Evolutionary conservation across 202 grass and related monocot species (phyloP), one percentile per base, ranked within the genome.

Genomic region (Cymbopogon flexuosus): DNA sequence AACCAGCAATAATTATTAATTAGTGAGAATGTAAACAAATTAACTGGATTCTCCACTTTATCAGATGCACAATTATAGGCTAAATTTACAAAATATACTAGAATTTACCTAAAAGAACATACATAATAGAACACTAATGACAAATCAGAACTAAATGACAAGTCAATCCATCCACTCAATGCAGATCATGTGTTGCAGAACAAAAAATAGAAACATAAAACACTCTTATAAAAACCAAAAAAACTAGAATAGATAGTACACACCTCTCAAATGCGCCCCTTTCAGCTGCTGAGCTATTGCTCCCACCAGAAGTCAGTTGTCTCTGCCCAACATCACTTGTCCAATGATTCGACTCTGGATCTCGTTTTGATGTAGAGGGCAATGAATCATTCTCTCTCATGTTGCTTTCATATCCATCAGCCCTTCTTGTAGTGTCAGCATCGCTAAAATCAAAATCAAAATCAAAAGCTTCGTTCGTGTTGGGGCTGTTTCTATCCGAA

Each of bases 211-310:
- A 75, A 82, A 70, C 22, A 9, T 73, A 31, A 29, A n/a, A 40
- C 19, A 2, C 34, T 70, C 34, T 76, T 84, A 41, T 4, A 80
- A 9, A 77, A 56, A 56, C 6, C 6, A 57, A 57, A 31, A 31
- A 19, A 24, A 23, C 30, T 63, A 11, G 34, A 72, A 90, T 52
- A 82, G 86, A 65, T 68, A 78, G 66, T 58, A 37, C 75, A 94
- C 96, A 97, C 96, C 93, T 93, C 79, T 99, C 90, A 83, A 88
- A 73, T 81, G 40, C 62, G n/a, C 77, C 79, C 85, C 74, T 91
- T 81, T 93, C 96, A 78, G 70, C 31, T 35, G 43, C 31, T 73
- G 81, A 78, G 45, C 27, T 85, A 79, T 72, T 75, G 71, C 65
- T 65, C 40, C 51, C 76, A 65, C 78, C 72, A 85, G 80, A 92